These are phyloP conservation scores for Aphanomyces cochlioides DNA, from an alignment of 352 stramenopile genomes.

Conservation along the genomic window DNA sequence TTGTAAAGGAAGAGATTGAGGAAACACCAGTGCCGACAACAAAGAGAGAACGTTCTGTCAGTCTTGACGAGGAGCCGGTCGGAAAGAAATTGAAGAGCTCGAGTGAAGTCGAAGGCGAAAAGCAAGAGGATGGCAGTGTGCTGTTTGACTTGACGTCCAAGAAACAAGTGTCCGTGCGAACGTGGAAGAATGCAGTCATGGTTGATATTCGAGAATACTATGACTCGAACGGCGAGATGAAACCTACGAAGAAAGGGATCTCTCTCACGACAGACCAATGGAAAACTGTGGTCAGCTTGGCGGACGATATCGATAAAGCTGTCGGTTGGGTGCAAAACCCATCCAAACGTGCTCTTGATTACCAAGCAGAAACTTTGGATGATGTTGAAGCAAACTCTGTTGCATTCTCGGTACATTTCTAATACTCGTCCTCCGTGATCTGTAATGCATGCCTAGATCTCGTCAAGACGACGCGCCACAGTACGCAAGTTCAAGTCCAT, in stretches of 20 bases:
- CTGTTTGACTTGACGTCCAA: conserved; percentile 59
- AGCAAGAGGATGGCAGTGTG: conserved; percentile 20
- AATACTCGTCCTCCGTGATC: not conserved
- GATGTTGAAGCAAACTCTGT: conserved; percentile 44
- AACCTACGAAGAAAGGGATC: conserved; percentile 77
- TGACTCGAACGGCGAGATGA: conserved; percentile 49
- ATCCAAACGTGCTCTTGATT: conserved; percentile 39
- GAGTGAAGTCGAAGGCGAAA: conserved; percentile 14
- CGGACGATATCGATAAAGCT: conserved; percentile 41
- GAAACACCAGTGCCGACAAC: not conserved
- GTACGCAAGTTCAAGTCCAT: conserved; percentile 47
- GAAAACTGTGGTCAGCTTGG: conserved; percentile 43
- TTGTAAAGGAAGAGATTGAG: not conserved
- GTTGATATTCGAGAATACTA: conserved; percentile 80
- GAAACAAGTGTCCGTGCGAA: conserved; percentile 53
- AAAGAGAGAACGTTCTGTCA: too few relatives aligned
- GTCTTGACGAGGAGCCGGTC: not conserved
- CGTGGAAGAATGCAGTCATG: conserved; percentile 48
- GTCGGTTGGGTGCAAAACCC: conserved; percentile 44
- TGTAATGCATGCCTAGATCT: conserved; percentile 36
- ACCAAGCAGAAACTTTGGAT: conserved; percentile 38
- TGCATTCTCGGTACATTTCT: conserved; percentile 47
- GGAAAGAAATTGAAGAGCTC: not conserved
- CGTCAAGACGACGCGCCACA: conserved; percentile 48
- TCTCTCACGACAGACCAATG: conserved; percentile 56